Evolutionary conservation across 805 yeast species (phyloP).

Genomic region (Millerago galiae): DNA sequence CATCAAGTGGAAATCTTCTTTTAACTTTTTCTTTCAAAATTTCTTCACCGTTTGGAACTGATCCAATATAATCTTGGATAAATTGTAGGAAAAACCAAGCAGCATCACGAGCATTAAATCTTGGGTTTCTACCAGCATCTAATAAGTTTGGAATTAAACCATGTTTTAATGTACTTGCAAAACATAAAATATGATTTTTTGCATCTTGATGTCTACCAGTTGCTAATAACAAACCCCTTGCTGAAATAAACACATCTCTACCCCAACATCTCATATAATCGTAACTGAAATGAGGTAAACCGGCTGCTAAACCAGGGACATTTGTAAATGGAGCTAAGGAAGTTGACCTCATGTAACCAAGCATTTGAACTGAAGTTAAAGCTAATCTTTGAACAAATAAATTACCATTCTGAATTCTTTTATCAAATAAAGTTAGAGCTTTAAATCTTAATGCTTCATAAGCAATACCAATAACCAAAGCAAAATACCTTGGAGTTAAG

Average conservation of each 20-base stretch:
- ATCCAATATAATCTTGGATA: constrained; percentile 71
- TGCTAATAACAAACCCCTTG: constrained; percentile 73
- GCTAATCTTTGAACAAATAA: constrained; percentile 75
- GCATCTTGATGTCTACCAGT: constrained; percentile 80
- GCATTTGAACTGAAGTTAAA: constrained; percentile 81
- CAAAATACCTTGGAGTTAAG: constrained; percentile 81
- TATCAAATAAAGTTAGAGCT: constrained; percentile 52
- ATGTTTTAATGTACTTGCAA: constrained; percentile 88
- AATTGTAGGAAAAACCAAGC: constrained; percentile 91
- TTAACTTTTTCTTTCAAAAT: constrained; percentile 67
- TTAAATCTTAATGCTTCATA: constrained; percentile 74
- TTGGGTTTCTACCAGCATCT: constrained; percentile 89
- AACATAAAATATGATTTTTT: constrained; percentile 70
- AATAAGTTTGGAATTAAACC: constrained; percentile 90
- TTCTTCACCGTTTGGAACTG: constrained; percentile 61
- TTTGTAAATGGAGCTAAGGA: constrained; percentile 60
- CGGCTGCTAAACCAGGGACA: constrained; percentile 86
- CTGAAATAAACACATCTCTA: constrained; percentile 85
- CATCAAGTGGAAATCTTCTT: constrained; percentile 88
- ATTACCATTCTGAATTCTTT: constrained; percentile 52
- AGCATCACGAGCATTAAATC: constrained; percentile 95
- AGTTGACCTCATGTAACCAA: constrained; percentile 65
- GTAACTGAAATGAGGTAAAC: constrained; percentile 87
- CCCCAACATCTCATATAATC: constrained; percentile 99
- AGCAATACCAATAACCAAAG: constrained; percentile 72